Percentiles rank a stretch among this genome's conserved stretches.
These are phyloP conservation scores for Aspergillus fructus DNA, from an alignment of 2,329 filamentous ascomycete genomes.

Conservation along the genomic window DNA sequence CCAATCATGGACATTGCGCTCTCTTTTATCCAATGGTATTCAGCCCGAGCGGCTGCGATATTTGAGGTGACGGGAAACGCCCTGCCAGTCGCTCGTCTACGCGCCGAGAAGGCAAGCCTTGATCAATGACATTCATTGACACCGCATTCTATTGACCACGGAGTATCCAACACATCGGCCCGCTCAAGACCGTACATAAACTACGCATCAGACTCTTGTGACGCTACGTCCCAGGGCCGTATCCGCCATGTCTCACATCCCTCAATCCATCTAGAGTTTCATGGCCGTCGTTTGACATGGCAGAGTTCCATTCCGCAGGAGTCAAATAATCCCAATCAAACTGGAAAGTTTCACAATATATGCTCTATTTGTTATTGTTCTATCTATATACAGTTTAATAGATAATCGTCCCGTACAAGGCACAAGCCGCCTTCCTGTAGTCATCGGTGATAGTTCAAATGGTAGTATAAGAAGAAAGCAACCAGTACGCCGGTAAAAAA, in stretches of 20 bases:
- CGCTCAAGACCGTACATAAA: background rate
- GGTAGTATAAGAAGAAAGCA: background rate
- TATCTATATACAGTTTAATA: background rate
- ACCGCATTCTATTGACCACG: background rate
- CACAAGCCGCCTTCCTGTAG: background rate
- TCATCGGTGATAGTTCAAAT: background rate
- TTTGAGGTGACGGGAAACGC: background rate
- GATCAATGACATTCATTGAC: background rate
- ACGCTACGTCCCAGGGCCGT: background rate
- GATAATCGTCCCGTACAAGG: background rate
- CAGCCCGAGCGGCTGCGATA: background rate
- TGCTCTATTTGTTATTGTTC: conserved; percentile 1
- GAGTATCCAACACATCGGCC: background rate
- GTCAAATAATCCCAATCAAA: background rate
- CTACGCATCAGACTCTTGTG: background rate
- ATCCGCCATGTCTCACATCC: conserved; percentile 12
- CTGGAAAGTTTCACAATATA: background rate
- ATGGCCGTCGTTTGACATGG: conserved; percentile 3
- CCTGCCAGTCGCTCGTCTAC: conserved; percentile 8
- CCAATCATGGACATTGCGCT: conserved; percentile 4
- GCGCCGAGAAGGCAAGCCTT: conserved; percentile 10
- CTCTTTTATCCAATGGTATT: conserved; percentile 7
- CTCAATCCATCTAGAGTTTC: background rate
- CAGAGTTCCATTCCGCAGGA: background rate
- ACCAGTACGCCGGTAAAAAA: conserved; percentile 6